phyloP scores from a whole-genome alignment of 768 basidiomycete species.

The Amyloporia xantha region DNA sequence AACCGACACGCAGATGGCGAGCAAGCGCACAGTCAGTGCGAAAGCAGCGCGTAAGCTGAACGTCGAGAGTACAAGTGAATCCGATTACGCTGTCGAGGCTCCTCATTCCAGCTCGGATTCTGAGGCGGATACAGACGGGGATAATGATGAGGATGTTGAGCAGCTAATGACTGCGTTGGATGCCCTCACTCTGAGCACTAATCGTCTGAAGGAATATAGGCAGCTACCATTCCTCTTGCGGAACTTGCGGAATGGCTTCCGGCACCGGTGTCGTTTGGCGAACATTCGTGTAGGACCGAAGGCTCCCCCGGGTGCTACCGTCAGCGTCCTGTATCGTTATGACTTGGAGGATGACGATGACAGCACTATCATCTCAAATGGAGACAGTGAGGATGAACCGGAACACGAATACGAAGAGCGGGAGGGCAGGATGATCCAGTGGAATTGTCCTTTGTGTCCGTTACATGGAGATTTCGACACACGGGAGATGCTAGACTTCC shows the following conservation, averaged over 20 bases:
- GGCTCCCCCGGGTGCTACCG: constrained; percentile 13
- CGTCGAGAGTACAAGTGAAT: too few species aligned
- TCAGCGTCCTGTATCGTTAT: constrained; percentile 21
- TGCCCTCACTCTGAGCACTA: constrained; percentile 4
- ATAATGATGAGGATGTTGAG: constrained; percentile 8
- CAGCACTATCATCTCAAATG: too few species aligned
- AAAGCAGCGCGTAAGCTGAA: too few species aligned
- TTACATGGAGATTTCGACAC: constrained; percentile 37
- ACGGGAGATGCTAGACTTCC: constrained; percentile 37
- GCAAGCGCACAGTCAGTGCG: too few species aligned
- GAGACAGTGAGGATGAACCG: not conserved
- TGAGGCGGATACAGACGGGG: too few species aligned
- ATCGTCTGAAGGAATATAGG: constrained; percentile 3
- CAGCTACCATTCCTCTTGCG: constrained; percentile 53
- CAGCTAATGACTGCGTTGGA: constrained; percentile 14
- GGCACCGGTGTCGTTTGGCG: constrained; percentile 30
- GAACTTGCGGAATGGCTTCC: constrained; percentile 45
- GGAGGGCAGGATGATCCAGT: constrained; percentile 26
- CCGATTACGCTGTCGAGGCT: too few species aligned
- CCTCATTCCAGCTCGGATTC: too few species aligned
- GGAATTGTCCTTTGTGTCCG: constrained; percentile 52
- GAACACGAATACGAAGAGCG: constrained; percentile 13
- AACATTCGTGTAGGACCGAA: constrained; percentile 28
- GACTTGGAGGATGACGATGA: constrained; percentile 7
- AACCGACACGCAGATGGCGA: too few species aligned